Conservation (phyloP, 768 basidiomycete genomes). For the Tricholoma flavovirens region DNA sequence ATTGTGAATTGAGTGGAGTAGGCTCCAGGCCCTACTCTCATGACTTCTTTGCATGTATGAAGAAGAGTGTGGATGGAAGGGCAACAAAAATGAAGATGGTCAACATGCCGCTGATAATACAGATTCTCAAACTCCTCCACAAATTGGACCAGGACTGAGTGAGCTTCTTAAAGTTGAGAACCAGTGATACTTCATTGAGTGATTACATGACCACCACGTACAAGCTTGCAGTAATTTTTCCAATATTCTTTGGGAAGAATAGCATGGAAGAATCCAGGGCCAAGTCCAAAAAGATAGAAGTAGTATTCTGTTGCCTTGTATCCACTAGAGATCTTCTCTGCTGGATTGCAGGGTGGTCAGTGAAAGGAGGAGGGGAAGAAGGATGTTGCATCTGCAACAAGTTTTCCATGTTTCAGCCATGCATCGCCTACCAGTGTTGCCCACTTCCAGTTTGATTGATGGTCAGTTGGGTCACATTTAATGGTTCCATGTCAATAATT, state of each 20-base stretch:
- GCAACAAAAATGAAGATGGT: too few relatives aligned
- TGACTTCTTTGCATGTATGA: too few relatives aligned
- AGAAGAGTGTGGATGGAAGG: too few relatives aligned
- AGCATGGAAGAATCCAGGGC: constrained; percentile 18
- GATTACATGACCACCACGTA: too few relatives aligned
- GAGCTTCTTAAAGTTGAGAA: too few relatives aligned
- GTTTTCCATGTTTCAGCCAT: constrained; percentile 1
- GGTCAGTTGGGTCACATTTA: background rate
- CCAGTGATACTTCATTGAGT: too few relatives aligned
- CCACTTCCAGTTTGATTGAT: constrained; percentile 9
- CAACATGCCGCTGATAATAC: too few relatives aligned
- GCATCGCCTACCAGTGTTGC: background rate
- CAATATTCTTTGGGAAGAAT: constrained; percentile 17
- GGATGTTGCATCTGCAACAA: constrained; percentile 3
- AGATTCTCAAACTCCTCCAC: too few relatives aligned
- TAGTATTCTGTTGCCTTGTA: constrained; percentile 25
- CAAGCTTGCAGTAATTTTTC: background rate
- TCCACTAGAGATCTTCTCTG: constrained; percentile 11
- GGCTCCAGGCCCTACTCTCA: too few relatives aligned
- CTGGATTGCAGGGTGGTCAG: constrained; percentile 18
- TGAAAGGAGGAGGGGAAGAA: constrained; percentile 17
- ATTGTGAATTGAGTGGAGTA: too few relatives aligned
- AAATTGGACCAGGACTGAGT: too few relatives aligned
- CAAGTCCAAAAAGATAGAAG: constrained; percentile 20
- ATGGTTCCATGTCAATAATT: constrained; percentile 6